These are phyloP conservation scores for Penicillium olsonii DNA, from an alignment of 2,329 filamentous ascomycete genomes.

Conservation along the genomic window DNA sequence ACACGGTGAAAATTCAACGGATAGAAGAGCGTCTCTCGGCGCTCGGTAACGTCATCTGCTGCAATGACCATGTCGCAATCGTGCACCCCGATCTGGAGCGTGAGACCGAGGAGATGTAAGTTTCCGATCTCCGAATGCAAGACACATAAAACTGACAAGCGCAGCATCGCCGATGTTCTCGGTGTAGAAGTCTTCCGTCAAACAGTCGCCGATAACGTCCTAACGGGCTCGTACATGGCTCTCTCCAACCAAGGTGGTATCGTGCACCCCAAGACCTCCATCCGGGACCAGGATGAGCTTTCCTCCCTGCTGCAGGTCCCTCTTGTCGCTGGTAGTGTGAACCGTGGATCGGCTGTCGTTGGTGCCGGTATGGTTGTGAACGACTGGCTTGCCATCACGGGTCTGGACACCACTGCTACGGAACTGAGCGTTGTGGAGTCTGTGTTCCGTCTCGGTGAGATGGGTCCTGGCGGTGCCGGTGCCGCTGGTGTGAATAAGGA, in stretches of 20 bases:
- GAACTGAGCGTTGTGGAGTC: conserved; percentile 95
- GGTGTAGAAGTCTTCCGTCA: conserved; percentile 68
- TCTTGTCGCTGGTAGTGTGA: conserved; percentile 89
- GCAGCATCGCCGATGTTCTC: conserved; percentile 77
- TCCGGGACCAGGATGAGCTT: conserved; percentile 97
- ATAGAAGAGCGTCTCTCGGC: conserved; percentile 97
- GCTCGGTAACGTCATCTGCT: conserved; percentile 93
- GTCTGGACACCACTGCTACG: conserved; percentile 92
- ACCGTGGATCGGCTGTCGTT: conserved; percentile 91
- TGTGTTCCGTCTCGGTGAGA: conserved; percentile 92
- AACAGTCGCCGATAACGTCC: conserved; percentile 94
- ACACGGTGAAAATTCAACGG: conserved; percentile 88
- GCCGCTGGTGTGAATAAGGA: conserved; percentile 70
- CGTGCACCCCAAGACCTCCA: conserved; percentile 94
- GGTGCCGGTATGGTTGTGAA: conserved; percentile 96
- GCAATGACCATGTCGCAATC: conserved; percentile 94
- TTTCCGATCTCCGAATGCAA: too few relatives aligned
- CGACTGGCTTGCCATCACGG: conserved; percentile 95
- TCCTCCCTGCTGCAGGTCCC: conserved; percentile 91
- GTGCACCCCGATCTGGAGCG: conserved; percentile 95
- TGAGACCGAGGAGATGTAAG: conserved; percentile 89
- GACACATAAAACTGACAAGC: not conserved
- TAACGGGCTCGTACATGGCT: conserved; percentile 95
- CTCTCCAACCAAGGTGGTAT: conserved; percentile 94
- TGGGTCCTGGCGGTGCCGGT: conserved; percentile 65